Evolutionary conservation across 148 eudicot genomes (phyloP).

Genomic region (Chenopodium quinoa): DNA sequence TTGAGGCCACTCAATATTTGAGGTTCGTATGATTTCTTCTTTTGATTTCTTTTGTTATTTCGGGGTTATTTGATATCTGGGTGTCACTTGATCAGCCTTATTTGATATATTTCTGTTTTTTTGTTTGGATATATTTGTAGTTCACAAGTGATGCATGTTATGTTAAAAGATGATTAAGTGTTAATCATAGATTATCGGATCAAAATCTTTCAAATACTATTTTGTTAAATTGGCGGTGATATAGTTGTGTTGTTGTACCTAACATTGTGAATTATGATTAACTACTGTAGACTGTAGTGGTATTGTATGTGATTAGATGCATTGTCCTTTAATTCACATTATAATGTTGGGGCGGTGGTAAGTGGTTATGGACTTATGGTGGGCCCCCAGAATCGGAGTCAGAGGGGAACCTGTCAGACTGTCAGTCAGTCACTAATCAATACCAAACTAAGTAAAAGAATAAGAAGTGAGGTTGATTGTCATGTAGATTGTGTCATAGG

Average conservation of each 20-base stretch:
- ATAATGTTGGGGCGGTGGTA: constrained; percentile 1
- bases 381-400: neutral
- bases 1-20: constrained; percentile 31
- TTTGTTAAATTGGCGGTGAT: neutral
- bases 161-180: neutral
- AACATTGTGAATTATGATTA: neutral
- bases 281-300: neutral
- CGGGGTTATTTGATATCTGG: neutral
- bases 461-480: neutral
- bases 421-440: neutral
- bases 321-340: no score
- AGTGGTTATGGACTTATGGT: constrained; percentile 4
- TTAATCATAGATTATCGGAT: neutral
- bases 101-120: neutral
- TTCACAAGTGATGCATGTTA: neutral
- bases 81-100: neutral
- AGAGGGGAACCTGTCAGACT: neutral
- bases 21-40: constrained; percentile 26
- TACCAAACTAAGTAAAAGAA: constrained; percentile 3
- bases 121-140: neutral
- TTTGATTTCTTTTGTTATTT: neutral
- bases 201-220: neutral
- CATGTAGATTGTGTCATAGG: neutral
- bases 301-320: neutral
- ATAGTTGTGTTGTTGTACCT: neutral